phyloP scores from a whole-genome alignment of 768 basidiomycete genomes.

The Pulveroboletus frians region DNA sequence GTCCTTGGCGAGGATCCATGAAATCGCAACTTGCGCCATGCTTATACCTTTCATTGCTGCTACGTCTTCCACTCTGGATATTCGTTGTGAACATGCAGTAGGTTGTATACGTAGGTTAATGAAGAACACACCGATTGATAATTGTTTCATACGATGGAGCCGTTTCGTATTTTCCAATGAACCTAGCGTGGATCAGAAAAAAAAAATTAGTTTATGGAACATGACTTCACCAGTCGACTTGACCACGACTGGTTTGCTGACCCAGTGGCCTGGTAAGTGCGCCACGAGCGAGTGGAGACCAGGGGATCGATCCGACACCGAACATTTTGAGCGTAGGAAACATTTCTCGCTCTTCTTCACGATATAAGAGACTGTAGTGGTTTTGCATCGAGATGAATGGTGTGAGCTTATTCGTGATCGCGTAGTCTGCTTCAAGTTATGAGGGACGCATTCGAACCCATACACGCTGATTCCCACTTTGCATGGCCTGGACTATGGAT shows the following conservation, averaged over 20 bases:
- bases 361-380: constrained; percentile 50
- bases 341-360: constrained; percentile 59
- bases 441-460: not conserved
- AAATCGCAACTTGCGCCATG: constrained; percentile 42
- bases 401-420: constrained; percentile 40
- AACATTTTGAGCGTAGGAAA: constrained; percentile 46
- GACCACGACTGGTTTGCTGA: constrained; percentile 24
- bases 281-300: constrained; percentile 40
- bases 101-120: no score
- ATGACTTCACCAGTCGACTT: constrained; percentile 21
- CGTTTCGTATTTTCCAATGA: constrained; percentile 21
- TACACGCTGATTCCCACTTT: constrained; percentile 23
- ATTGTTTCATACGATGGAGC: constrained; percentile 25
- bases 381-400: constrained; percentile 66
- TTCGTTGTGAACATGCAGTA: not conserved
- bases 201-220: not conserved
- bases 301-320: constrained; percentile 43
- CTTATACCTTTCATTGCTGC: constrained; percentile 33
- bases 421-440: constrained; percentile 29
- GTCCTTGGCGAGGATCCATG: constrained; percentile 35
- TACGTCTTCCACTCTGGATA: constrained; percentile 36
- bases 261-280: constrained; percentile 32
- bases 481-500: constrained; percentile 35
- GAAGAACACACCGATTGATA: constrained; percentile 21
- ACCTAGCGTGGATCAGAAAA: constrained; percentile 16